Evolutionary conservation across 257 asterid genomes (phyloP), one percentile per base, ranked within the genome.

Genomic region (Cinchona pubescens): DNA sequence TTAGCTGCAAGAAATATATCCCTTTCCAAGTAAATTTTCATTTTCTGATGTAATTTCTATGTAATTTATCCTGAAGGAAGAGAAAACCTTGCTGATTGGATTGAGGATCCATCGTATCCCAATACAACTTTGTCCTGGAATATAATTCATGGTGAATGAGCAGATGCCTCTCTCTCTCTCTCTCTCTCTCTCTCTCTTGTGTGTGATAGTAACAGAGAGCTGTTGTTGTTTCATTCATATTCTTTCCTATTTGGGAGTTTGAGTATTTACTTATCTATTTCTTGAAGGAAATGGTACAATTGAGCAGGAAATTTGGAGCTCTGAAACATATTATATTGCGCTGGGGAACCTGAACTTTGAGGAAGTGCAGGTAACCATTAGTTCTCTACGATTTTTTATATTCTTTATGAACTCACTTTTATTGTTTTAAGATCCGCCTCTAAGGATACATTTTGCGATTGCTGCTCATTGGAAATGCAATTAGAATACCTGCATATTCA

Each of bases 341-440:
- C n/a, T 72, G 82, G 34, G 63, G 35, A 72, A 78, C 61, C 43
- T 78, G 56, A 72, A 78, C 69, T 67, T 65, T 72, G 69, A 72
- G 70, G 82, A 66, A 29, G 82, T 56, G 53, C 73, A 78, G 78
- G 82, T 78, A 78, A 67, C 5, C 71, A 7, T n/a, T n/a, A 56
- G 7, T 1, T 60, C n/a, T 69, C 5, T 14, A 49, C 34, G 34
- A 34, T 51, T 38, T 3, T 18, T 35, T 11, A 66, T 62, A 23
- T 27, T 53, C 23, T 23, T 19, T 32, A 53, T 53, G 27, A 6
- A 7, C 21, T 55, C n/a, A 55, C 14, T 55, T 37, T 74, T 35
- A 12, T 67, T 48, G 38, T 14, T 23, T 38, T 6, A 7, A 46
- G 12, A 7, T 27, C n/a, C n/a, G n/a, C n/a, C n/a, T 59, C 27